phyloP scores from a whole-genome alignment of 106 monocot species.

The Apostasia shenzhenica region DNA sequence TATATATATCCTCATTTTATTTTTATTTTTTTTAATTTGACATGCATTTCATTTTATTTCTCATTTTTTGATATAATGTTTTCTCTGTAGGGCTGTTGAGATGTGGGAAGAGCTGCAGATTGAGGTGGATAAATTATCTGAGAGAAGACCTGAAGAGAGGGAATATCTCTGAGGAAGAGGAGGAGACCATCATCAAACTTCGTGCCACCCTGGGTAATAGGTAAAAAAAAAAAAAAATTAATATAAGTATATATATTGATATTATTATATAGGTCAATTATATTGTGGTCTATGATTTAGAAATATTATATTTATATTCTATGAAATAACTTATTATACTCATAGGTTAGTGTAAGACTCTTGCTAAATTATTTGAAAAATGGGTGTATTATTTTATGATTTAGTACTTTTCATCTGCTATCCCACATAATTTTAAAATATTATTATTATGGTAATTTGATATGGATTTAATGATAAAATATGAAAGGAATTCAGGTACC shows the following conservation, averaged over 20 bases:
- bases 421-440: too few species aligned
- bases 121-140: constrained; percentile 11
- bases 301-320: too few species aligned
- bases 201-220: constrained; percentile 3
- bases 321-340: too few species aligned
- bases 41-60: neutral
- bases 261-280: too few species aligned
- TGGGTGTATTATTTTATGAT: too few species aligned
- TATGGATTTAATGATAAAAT: too few species aligned
- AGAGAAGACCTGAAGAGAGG: constrained; percentile 7
- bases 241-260: neutral
- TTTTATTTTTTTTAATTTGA: neutral
- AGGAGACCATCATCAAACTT: constrained; percentile 5
- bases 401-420: too few species aligned
- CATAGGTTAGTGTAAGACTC: too few species aligned
- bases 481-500: too few species aligned
- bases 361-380: too few species aligned
- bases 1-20: neutral
- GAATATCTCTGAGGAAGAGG: constrained; percentile 8
- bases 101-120: constrained; percentile 5
- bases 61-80: neutral
- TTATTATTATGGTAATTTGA: too few species aligned
- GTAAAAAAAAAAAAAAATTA: neutral
- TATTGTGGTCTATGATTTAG: too few species aligned
- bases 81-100: neutral